These are phyloP conservation scores for Zygotorulaspora florentina DNA, from an alignment of 805 yeast genomes.

Conservation along the genomic window DNA sequence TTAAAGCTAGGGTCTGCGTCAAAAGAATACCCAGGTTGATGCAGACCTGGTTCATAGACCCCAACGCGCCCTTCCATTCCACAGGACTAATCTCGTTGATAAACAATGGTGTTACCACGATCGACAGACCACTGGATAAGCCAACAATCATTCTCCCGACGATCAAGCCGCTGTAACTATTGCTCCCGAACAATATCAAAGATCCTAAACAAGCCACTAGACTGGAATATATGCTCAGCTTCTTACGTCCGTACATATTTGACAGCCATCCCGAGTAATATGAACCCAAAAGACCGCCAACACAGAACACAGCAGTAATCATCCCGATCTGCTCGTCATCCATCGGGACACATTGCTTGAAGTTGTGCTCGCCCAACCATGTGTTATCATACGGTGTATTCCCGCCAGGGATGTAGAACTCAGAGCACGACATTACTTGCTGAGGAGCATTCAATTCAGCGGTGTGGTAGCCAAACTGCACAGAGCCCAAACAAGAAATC, in stretches of 20 bases:
- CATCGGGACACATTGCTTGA: slow-evolving; percentile 55
- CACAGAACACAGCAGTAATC: slow-evolving; percentile 72
- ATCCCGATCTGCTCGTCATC: slow-evolving; percentile 59
- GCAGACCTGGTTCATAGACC: slow-evolving; percentile 84
- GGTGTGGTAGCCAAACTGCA: slow-evolving; percentile 94
- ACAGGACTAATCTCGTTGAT: slow-evolving; percentile 78
- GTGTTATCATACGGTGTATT: slow-evolving; percentile 20
- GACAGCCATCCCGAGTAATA: slow-evolving; percentile 65
- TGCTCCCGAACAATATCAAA: slow-evolving; percentile 49
- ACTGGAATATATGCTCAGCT: slow-evolving; percentile 50
- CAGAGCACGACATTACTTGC: slow-evolving; percentile 56
- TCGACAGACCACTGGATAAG: slow-evolving; percentile 78
- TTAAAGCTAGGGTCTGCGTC: slow-evolving; percentile 71
- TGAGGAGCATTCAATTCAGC: slow-evolving; percentile 92
- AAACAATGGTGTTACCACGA: slow-evolving; percentile 80
- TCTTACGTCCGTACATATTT: slow-evolving; percentile 60
- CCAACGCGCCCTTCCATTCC: slow-evolving; percentile 66
- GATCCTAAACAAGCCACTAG: slow-evolving; percentile 52
- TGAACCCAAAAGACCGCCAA: slow-evolving; percentile 82
- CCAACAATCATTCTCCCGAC: slow-evolving; percentile 79
- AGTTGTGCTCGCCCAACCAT: slow-evolving; percentile 43
- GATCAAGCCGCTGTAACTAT: slow-evolving; percentile 41
- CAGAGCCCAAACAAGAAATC: slow-evolving; percentile 68
- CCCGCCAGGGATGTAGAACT: slow-evolving; percentile 22
- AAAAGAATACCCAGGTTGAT: slow-evolving; percentile 79